Evolutionary conservation across 2,329 filamentous ascomycete genomes (phyloP), one percentile per base, ranked within the genome.

Genomic region (Coniochaeta hoffmannii): DNA sequence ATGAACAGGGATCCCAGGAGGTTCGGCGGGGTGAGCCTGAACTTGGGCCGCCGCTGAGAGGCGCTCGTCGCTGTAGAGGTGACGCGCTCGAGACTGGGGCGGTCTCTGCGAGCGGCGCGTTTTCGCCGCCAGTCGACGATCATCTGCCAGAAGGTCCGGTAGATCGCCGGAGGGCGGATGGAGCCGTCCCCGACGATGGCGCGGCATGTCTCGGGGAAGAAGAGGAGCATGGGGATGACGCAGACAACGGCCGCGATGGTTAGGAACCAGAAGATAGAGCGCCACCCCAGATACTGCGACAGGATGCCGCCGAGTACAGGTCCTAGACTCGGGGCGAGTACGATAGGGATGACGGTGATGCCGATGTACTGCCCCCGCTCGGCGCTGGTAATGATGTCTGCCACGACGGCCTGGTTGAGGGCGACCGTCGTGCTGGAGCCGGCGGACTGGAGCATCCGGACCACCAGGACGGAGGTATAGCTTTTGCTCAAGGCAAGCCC

Each of bases 1-100:
- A 94, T 91, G 1, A 86, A 82, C 14, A 95, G 87, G 0, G 90
- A 93, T 63, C 84, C 85, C 59, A 97, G 76, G 69, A 97, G 96
- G 71, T 97, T 92, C 58, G 63, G 58, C 2, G 56, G 6, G n/a
- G 32, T 31, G 31, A 57, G 14, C 49, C 55, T 75, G 76, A 5
- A 78, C 65, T 11, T 75, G 73, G 15, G 76, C 69, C 55, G 76
- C 69, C 55, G 12, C 15, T n/a, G 72, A 63, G 22, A 78, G 63
- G 26, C 75, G 28, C 31, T 34, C 14, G 49, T 51, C 31, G 49
- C 26, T 70, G 57, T 72, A 66, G 56, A 72, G 77, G 26, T 68
- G 63, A 53, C 79, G 15, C 55, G 46, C 3, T 36, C 30, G 3
- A 55, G 54, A n/a, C 17, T 35, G 35, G 22, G 26, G 30, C 34